Conservation (phyloP, 2,329 filamentous ascomycete species). For the Macrophomina phaseolina region DNA sequence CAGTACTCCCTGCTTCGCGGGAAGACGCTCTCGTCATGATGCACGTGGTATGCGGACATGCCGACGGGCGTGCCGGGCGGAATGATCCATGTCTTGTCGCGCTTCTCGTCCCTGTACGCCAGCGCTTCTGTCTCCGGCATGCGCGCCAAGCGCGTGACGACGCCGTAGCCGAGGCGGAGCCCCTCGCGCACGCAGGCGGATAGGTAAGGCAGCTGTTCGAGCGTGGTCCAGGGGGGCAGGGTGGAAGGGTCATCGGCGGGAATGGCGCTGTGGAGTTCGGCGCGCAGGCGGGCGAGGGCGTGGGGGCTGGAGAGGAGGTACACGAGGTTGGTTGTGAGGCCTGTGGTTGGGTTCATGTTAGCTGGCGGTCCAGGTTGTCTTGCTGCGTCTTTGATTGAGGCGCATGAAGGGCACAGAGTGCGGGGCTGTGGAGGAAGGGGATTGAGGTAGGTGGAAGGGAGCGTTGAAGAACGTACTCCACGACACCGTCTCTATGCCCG, state of each 20-base stretch:
- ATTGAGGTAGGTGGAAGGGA: background rate
- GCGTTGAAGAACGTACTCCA: constrained; percentile 4
- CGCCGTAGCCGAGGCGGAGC: constrained; percentile 45
- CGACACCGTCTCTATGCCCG: constrained; percentile 39
- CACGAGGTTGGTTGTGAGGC: constrained; percentile 38
- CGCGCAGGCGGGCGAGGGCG: constrained; percentile 33
- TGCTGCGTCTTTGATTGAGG: no score
- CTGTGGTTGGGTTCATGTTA: background rate
- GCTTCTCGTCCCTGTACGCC: constrained; percentile 10
- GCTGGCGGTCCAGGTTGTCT: background rate
- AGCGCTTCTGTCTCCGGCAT: constrained; percentile 14
- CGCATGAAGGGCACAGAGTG: background rate
- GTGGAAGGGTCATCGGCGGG: constrained; percentile 33
- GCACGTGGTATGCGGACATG: constrained; percentile 28
- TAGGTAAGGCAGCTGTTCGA: constrained; percentile 29
- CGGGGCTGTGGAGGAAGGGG: background rate
- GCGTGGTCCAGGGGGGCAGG: constrained; percentile 1
- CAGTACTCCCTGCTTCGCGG: constrained; percentile 36
- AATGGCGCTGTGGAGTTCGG: constrained; percentile 36
- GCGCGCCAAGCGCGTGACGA: constrained; percentile 41
- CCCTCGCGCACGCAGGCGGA: constrained; percentile 36
- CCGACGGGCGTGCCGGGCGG: constrained; percentile 28
- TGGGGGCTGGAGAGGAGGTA: constrained; percentile 38
- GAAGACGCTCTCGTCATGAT: constrained; percentile 35
- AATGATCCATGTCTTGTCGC: constrained; percentile 12